Conservation (phyloP, 1,139 yeast species). For the Pichia sp. region DNA sequence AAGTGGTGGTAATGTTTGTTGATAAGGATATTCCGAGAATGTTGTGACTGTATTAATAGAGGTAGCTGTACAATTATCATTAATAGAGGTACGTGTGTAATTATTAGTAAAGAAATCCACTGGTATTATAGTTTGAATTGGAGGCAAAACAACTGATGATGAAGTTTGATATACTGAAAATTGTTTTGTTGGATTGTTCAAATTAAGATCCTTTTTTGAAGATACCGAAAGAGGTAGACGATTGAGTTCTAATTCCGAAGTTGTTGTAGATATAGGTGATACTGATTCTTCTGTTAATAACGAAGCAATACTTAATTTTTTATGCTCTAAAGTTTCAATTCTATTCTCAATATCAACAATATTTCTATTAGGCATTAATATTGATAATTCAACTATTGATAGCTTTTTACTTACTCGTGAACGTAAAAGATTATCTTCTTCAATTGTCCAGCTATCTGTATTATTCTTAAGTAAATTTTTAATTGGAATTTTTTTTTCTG, state of each 20-base stretch:
- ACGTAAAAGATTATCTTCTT: constrained; percentile 65
- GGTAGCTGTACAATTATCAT: no score
- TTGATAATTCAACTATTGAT: constrained; percentile 67
- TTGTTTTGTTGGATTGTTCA: background rate
- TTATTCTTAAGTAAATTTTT: no score
- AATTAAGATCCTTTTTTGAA: no score
- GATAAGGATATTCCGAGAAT: no score
- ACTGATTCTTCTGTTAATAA: constrained; percentile 7
- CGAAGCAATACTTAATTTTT: constrained; percentile 18
- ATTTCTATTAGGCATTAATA: constrained; percentile 64
- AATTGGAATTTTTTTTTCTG: no score
- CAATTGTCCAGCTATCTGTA: constrained; percentile 35
- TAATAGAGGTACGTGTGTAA: no score
- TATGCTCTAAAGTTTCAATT: constrained; percentile 46
- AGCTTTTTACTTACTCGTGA: constrained; percentile 54
- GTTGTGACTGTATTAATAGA: no score
- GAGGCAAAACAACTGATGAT: background rate
- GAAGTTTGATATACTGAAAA: background rate
- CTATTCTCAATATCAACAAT: constrained; percentile 70
- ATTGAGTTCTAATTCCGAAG: no score
- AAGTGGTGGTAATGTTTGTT: constrained; percentile 5
- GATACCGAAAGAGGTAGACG: no score
- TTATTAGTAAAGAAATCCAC: no score
- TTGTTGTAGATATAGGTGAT: background rate
- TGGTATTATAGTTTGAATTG: background rate